Evolutionary conservation across 2,329 filamentous ascomycete species (phyloP).

Genomic region (Saccharata proteae): DNA sequence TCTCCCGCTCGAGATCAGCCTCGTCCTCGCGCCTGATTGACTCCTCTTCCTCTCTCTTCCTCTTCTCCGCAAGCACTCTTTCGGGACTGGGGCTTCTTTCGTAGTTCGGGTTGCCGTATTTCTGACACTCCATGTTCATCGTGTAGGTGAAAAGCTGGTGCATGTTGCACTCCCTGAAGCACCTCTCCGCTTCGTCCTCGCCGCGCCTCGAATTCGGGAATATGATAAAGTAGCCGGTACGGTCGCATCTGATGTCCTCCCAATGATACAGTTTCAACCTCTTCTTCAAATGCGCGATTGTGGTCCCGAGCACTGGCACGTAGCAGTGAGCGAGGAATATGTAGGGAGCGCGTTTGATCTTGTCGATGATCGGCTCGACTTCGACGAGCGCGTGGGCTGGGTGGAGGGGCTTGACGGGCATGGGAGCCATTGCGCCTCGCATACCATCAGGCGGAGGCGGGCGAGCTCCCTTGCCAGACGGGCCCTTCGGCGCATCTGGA

Average conservation of each 20-base stretch:
- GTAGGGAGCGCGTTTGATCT: conserved; percentile 70
- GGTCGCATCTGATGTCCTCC: conserved; percentile 71
- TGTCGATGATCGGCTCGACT: conserved; percentile 51
- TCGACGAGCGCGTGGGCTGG: conserved; percentile 48
- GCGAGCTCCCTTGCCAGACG: conserved; percentile 44
- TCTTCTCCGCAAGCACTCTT: conserved; percentile 34
- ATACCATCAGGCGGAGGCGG: conserved; percentile 22
- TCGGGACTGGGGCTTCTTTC: conserved; percentile 42
- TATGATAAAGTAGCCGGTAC: conserved; percentile 80
- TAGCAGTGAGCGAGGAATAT: conserved; percentile 79
- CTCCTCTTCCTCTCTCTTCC: conserved; percentile 51
- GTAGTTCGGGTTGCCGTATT: conserved; percentile 53
- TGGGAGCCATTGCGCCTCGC: conserved; percentile 12
- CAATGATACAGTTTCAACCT: conserved; percentile 73
- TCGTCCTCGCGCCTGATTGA: conserved; percentile 61
- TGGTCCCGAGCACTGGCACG: conserved; percentile 76
- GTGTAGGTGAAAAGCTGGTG: conserved; percentile 81
- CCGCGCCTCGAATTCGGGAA: conserved; percentile 71
- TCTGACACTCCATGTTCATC: conserved; percentile 80
- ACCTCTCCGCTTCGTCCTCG: conserved; percentile 68
- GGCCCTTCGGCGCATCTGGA: conserved; percentile 77
- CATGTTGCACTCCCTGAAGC: conserved; percentile 66
- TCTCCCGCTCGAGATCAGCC: conserved; percentile 79
- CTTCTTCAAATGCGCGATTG: conserved; percentile 81
- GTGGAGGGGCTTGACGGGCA: conserved; percentile 23